phyloP scores from a whole-genome alignment of 2,329 filamentous ascomycete species.

The Phialemoniopsis sp. region DNA sequence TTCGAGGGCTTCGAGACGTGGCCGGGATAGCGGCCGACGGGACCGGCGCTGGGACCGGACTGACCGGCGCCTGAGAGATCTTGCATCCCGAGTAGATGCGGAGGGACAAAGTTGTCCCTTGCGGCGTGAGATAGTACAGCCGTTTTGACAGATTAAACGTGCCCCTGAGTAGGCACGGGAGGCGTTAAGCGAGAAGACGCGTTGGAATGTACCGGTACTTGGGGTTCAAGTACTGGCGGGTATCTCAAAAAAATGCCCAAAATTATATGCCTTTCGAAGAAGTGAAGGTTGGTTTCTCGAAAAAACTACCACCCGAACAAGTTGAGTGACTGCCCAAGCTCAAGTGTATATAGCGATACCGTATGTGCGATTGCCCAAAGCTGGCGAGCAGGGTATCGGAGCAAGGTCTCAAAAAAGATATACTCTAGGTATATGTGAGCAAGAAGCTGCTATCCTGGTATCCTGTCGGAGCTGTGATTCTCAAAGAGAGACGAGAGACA shows the following conservation, averaged over 20 bases:
- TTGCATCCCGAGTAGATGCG: conserved; percentile 89
- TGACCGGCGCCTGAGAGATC: conserved; percentile 66
- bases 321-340: no score
- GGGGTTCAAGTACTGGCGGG: conserved; percentile 7
- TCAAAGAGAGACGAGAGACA: no score
- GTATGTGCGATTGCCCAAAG: no score
- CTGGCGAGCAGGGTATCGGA: no score
- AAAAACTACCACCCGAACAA: conserved; percentile 6
- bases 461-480: no score
- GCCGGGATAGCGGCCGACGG: conserved; percentile 58
- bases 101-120: conserved; percentile 83
- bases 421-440: no score
- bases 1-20: conserved; percentile 77
- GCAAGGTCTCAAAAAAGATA: no score
- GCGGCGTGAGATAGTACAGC: conserved; percentile 72
- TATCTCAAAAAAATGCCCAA: conserved; percentile 11
- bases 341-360: no score
- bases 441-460: no score
- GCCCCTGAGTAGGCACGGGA: conserved; percentile 46
- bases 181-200: conserved; percentile 14
- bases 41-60: conserved; percentile 50
- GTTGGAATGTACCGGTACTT: conserved; percentile 15
- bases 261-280: conserved; percentile 2
- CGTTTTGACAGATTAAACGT: conserved; percentile 69
- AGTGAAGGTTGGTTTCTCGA: conserved; percentile 3